Conservation (phyloP, 164 flowering plant genomes). For the Annona cherimola region DNA sequence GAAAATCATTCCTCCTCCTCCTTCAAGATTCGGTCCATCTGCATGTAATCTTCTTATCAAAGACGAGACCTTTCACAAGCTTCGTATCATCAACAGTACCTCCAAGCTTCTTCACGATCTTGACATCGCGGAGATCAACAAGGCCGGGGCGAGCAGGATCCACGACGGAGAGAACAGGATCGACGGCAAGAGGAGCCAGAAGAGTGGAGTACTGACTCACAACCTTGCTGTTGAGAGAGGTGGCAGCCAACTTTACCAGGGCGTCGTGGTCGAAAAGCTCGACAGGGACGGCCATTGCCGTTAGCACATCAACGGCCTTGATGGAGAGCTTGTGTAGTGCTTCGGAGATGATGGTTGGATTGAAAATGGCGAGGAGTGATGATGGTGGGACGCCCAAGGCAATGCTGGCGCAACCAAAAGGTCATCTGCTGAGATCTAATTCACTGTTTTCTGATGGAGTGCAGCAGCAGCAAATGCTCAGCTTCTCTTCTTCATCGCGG, state of each 20-base stretch:
- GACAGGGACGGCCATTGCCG: constrained; percentile 90
- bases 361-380: constrained; percentile 53
- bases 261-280: constrained; percentile 80
- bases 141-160: constrained; percentile 66
- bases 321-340: constrained; percentile 57
- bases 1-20: constrained; percentile 37
- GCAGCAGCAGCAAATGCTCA: constrained; percentile 53
- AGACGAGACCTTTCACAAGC: constrained; percentile 69
- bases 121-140: constrained; percentile 76
- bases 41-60: constrained; percentile 92
- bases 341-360: constrained; percentile 86
- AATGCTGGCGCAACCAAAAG: constrained; percentile 37
- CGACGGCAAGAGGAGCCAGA: constrained; percentile 88
- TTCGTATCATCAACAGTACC: constrained; percentile 93
- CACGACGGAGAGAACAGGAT: constrained; percentile 71
- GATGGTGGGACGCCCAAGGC: constrained; percentile 31
- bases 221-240: constrained; percentile 80
- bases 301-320: constrained; percentile 63
- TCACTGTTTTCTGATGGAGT: constrained; percentile 32
- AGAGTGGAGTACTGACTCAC: constrained; percentile 89
- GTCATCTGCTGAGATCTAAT: constrained; percentile 39
- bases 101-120: constrained; percentile 83
- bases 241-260: constrained; percentile 65
- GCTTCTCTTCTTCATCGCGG: constrained; percentile 54
- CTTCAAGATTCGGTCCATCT: constrained; percentile 93